Percentiles rank a stretch among this genome's conserved stretches.
Conservation (phyloP, 768 basidiomycete species). For the Cystofilobasidium capitatum region DNA sequence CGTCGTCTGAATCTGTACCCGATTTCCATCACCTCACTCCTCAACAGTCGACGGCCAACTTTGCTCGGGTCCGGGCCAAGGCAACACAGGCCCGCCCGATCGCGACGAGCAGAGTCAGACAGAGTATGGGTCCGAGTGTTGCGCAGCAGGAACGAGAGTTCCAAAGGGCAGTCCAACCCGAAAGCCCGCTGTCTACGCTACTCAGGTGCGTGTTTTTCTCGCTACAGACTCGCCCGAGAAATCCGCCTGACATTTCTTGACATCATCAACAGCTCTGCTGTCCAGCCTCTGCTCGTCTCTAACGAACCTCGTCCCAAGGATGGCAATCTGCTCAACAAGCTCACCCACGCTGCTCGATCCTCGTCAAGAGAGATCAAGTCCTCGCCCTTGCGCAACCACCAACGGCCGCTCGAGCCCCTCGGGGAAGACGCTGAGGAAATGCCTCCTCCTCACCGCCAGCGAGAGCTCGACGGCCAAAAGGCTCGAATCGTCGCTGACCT, state of each 20-base stretch:
- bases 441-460: slow-evolving; percentile 11
- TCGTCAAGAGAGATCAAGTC: background rate
- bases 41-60: slow-evolving; percentile 56
- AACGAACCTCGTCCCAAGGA: slow-evolving; percentile 19
- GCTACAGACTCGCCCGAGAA: background rate
- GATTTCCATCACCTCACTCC: slow-evolving; percentile 62
- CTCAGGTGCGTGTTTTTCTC: slow-evolving; percentile 44
- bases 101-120: slow-evolving; percentile 16
- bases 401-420: slow-evolving; percentile 8
- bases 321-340: slow-evolving; percentile 5
- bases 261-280: slow-evolving; percentile 50
- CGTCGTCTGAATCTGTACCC: slow-evolving; percentile 65
- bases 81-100: slow-evolving; percentile 44
- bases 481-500: slow-evolving; percentile 89
- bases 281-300: slow-evolving; percentile 55
- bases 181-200: slow-evolving; percentile 83
- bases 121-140: slow-evolving; percentile 35
- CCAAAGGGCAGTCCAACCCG: slow-evolving; percentile 89
- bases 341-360: background rate
- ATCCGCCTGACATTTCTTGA: background rate
- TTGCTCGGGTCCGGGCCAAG: slow-evolving; percentile 55
- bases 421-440: slow-evolving; percentile 29
- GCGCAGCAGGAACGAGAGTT: slow-evolving; percentile 72
- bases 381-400: slow-evolving; percentile 47
- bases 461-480: slow-evolving; percentile 82